Percentiles rank a stretch among this genome's conserved stretches.
Evolutionary conservation across 1,284 basidiomycete genomes (phyloP).

Genomic region (Apiotrichum sp.): DNA sequence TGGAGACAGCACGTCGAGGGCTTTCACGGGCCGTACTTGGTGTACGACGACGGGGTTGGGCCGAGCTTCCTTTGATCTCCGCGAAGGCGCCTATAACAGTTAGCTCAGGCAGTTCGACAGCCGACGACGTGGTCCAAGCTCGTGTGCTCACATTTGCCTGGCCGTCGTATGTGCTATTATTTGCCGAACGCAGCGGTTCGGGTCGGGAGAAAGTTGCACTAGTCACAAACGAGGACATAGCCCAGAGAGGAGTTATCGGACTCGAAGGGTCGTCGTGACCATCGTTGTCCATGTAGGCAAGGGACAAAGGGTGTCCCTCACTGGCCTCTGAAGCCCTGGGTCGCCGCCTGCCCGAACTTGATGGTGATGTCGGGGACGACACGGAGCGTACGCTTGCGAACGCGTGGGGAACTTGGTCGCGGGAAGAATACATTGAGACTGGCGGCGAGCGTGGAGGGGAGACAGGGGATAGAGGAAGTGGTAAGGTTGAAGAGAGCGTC

Average conservation of each 20-base stretch:
- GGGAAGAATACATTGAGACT: not conserved
- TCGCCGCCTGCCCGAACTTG: not conserved
- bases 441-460: not conserved
- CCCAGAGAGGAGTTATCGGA: not conserved
- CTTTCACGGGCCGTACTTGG: too few species aligned
- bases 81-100: too few species aligned
- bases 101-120: too few species aligned
- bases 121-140: too few species aligned
- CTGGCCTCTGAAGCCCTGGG: not conserved
- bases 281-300: not conserved
- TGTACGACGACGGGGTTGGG: too few species aligned
- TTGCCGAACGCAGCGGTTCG: not conserved
- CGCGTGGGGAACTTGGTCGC: not conserved
- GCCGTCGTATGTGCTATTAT: too few species aligned
- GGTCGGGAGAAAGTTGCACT: not conserved
- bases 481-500: not conserved
- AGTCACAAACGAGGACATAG: not conserved
- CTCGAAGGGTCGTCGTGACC: not conserved
- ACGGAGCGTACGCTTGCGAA: not conserved
- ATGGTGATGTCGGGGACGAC: not conserved
- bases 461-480: not conserved
- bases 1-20: too few species aligned
- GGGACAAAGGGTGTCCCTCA: not conserved
- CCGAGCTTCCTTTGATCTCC: too few species aligned
- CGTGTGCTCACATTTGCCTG: too few species aligned